A percentile compares a stretch with the other conserved stretches of the same genome.
Evolutionary conservation across 148 eudicot genomes (phyloP).

Genomic region (Cornus controversa): DNA sequence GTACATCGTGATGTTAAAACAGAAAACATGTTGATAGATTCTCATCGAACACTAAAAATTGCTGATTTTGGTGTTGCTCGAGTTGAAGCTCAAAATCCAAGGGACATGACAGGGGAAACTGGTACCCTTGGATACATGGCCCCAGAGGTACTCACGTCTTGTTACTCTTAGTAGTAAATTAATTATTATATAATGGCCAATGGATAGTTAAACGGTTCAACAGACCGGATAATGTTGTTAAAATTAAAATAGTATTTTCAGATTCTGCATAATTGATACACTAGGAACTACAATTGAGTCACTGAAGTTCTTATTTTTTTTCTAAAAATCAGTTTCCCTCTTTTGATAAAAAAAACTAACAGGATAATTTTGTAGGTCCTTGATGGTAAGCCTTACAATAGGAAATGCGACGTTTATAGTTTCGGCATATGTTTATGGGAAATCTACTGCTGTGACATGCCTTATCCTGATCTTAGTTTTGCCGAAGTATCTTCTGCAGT

Average conservation of each 20-base stretch:
- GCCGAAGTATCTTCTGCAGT: constrained; percentile 77
- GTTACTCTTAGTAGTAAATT: background rate
- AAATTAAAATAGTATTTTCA: background rate
- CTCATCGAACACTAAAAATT: constrained; percentile 55
- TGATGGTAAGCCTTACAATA: constrained; percentile 82
- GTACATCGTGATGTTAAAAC: constrained; percentile 95
- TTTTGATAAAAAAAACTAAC: background rate
- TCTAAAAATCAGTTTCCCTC: background rate
- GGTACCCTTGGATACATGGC: constrained; percentile 98
- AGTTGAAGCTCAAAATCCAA: constrained; percentile 91
- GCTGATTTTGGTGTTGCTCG: constrained; percentile 99
- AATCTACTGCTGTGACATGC: constrained; percentile 89
- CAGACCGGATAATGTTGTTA: background rate
- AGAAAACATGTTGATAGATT: constrained; percentile 78
- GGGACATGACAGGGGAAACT: constrained; percentile 93
- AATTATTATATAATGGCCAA: background rate
- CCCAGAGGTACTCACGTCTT: constrained; percentile 60
- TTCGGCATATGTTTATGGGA: constrained; percentile 97
- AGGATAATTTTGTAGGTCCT: constrained; percentile 55
- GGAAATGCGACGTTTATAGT: constrained; percentile 92
- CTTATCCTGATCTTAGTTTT: constrained; percentile 75
- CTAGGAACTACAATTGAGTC: background rate
- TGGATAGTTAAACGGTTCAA: background rate
- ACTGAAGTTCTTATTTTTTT: background rate
- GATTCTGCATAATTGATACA: background rate